Conservation (phyloP, 2,329 filamentous ascomycete species). For the Pyricularia grisea region DNA sequence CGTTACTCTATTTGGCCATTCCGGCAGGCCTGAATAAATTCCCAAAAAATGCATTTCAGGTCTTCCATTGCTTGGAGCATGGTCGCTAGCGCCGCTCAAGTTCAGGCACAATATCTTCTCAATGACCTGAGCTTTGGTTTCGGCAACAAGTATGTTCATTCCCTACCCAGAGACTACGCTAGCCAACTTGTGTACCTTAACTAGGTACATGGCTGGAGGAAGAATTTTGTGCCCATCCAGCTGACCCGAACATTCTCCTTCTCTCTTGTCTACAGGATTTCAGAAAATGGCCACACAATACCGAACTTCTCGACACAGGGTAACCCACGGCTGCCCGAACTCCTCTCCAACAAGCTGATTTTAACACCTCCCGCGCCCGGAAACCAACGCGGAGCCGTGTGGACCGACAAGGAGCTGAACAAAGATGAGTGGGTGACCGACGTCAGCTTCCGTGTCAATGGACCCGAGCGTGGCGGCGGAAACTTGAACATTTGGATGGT, state of each 20-base stretch:
- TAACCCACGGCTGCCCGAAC: conserved; percentile 44
- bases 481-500: conserved; percentile 93
- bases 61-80: conserved; percentile 11
- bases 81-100: conserved; percentile 32
- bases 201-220: neutral
- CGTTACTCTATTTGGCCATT: neutral
- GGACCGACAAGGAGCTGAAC: conserved; percentile 57
- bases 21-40: neutral
- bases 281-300: conserved; percentile 18
- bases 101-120: conserved; percentile 56
- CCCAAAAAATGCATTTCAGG: conserved; percentile 10
- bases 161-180: neutral
- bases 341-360: conserved; percentile 83
- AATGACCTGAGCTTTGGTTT: conserved; percentile 73
- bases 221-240: neutral
- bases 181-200: neutral
- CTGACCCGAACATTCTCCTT: neutral
- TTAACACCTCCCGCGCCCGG: conserved; percentile 84
- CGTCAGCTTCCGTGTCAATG: conserved; percentile 79
- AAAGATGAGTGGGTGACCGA: conserved; percentile 71
- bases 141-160: conserved; percentile 41
- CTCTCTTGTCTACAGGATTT: neutral
- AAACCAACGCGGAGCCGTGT: conserved; percentile 73
- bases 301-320: conserved; percentile 47
- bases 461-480: conserved; percentile 74